A percentile compares a stretch with the other conserved stretches of the same genome.
Conservation (phyloP, 2,329 filamentous ascomycete genomes). For the Sporothrix pallida region DNA sequence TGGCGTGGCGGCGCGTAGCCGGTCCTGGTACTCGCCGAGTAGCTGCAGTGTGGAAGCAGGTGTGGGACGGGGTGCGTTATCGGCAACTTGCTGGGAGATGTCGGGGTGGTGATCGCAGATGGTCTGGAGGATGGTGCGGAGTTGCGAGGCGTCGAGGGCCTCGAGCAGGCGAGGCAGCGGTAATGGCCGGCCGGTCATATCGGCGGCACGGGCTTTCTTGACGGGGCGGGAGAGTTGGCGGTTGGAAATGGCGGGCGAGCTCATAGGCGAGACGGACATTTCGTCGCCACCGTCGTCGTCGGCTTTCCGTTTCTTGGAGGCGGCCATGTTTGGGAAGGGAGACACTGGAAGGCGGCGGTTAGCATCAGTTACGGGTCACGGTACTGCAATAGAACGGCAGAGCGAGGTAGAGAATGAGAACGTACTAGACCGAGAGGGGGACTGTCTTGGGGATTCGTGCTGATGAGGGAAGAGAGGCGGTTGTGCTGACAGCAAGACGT, state of each 20-base stretch:
- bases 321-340: conserved; percentile 60
- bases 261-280: conserved; percentile 87
- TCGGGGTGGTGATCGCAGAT: conserved; percentile 90
- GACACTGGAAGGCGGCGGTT: conserved; percentile 46
- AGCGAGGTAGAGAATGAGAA: conserved; percentile 38
- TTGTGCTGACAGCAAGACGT: conserved; percentile 66
- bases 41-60: conserved; percentile 81
- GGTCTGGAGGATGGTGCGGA: conserved; percentile 84
- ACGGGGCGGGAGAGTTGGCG: conserved; percentile 70
- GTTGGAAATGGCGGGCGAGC: conserved; percentile 76
- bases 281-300: conserved; percentile 76
- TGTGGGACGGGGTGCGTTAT: conserved; percentile 84
- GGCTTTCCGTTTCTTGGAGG: conserved; percentile 81
- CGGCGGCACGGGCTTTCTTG: conserved; percentile 68
- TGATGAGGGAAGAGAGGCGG: conserved; percentile 64
- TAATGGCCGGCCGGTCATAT: conserved; percentile 65
- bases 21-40: conserved; percentile 78
- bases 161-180: conserved; percentile 79
- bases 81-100: conserved; percentile 82
- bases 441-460: conserved; percentile 61
- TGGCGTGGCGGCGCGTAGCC: conserved; percentile 79
- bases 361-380: not conserved
- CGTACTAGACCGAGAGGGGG: conserved; percentile 62
- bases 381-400: not conserved
- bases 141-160: conserved; percentile 83